Evolutionary conservation across 106 monocot species (phyloP).

Genomic region (Narthecium ossifragum): DNA sequence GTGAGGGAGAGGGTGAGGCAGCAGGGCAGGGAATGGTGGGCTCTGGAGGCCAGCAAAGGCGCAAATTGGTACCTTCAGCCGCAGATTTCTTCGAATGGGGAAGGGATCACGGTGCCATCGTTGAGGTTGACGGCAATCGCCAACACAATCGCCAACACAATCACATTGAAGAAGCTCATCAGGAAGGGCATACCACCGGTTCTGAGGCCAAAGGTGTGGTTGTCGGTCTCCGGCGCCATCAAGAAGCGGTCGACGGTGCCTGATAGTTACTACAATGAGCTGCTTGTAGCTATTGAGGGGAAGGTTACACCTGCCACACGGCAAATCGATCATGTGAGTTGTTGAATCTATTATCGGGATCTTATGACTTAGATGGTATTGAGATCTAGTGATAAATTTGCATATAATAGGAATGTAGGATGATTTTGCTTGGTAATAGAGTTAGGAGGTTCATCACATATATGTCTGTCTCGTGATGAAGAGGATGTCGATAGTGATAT

Average conservation of each 20-base stretch:
- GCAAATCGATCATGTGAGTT: constrained; percentile 94
- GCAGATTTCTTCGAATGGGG: constrained; percentile 50
- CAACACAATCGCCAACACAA: constrained; percentile 56
- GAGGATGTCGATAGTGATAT: too few relatives aligned
- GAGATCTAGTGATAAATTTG: too few relatives aligned
- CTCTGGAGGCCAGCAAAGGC: constrained; percentile 80
- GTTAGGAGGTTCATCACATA: too few relatives aligned
- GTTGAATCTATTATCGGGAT: too few relatives aligned
- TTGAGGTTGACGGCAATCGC: constrained; percentile 60
- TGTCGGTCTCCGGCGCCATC: constrained; percentile 72
- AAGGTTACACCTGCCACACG: constrained; percentile 79
- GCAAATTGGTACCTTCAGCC: constrained; percentile 86
- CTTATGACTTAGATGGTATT: too few relatives aligned
- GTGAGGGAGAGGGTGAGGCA: constrained; percentile 85
- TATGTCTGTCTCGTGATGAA: too few relatives aligned
- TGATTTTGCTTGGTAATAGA: too few relatives aligned
- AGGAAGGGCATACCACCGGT: constrained; percentile 83
- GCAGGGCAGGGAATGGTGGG: constrained; percentile 88
- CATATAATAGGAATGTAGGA: too few relatives aligned
- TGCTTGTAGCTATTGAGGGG: constrained; percentile 67
- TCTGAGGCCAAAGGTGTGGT: constrained; percentile 80
- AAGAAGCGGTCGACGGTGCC: constrained; percentile 95
- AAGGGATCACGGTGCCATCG: constrained; percentile 53
- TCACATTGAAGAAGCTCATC: constrained; percentile 64
- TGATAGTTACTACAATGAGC: constrained; percentile 89